phyloP scores from a whole-genome alignment of 192 early-diverging fungal genomes.

The Chytriomyces hyalinus region DNA sequence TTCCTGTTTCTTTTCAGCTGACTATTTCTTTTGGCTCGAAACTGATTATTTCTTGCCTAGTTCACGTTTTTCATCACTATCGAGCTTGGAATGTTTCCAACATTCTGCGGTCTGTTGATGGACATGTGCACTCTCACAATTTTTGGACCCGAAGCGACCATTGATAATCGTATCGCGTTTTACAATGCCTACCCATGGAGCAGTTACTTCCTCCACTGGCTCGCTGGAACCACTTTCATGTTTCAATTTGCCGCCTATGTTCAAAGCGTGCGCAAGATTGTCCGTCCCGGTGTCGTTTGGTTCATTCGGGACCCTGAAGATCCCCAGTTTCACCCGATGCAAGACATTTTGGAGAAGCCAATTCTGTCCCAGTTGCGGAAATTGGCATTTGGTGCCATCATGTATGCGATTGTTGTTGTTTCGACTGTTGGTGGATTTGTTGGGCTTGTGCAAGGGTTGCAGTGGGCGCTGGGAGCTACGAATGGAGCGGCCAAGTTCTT shows the following conservation, averaged over 20 bases:
- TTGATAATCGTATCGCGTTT: constrained; percentile 62
- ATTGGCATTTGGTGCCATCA: constrained; percentile 76
- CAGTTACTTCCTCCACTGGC: constrained; percentile 86
- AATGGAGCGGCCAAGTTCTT: constrained; percentile 45
- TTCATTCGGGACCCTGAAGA: constrained; percentile 98
- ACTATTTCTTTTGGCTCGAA: constrained; percentile 37
- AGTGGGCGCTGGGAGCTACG: constrained; percentile 33
- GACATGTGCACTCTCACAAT: constrained; percentile 82
- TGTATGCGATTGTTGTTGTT: constrained; percentile 83
- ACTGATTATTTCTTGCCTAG: constrained; percentile 14
- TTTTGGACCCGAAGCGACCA: constrained; percentile 65
- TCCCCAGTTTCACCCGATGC: constrained; percentile 90
- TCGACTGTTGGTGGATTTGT: constrained; percentile 73
- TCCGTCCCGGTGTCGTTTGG: constrained; percentile 96
- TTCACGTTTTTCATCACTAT: constrained; percentile 85
- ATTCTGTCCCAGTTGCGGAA: constrained; percentile 79
- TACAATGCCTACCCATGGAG: constrained; percentile 66
- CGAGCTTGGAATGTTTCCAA: constrained; percentile 87
- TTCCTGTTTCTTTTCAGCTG: background rate
- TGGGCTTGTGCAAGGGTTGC: constrained; percentile 20
- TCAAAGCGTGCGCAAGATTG: constrained; percentile 74
- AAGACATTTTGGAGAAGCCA: constrained; percentile 87
- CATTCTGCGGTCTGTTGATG: constrained; percentile 84
- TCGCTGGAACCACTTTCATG: constrained; percentile 92
- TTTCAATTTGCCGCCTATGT: constrained; percentile 92